A percentile compares a stretch with the other conserved stretches of the same genome.
Evolutionary conservation across 2,329 filamentous ascomycete species (phyloP).

Genomic region (Penicillium sp.): DNA sequence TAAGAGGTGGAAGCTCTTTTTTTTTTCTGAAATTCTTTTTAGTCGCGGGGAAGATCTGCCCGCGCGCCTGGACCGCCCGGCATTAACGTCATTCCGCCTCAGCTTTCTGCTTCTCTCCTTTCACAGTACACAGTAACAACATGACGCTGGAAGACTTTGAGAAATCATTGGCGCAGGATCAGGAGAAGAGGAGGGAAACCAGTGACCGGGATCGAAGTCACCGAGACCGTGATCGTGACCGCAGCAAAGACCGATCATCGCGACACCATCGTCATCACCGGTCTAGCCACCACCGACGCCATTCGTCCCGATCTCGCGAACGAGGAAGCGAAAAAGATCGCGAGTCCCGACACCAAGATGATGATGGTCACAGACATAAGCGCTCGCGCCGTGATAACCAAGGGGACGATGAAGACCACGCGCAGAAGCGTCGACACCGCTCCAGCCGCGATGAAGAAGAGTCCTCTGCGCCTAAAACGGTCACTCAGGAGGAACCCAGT

Average conservation of each 20-base stretch:
- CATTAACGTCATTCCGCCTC: conserved; percentile 35
- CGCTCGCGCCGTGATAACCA: conserved; percentile 61
- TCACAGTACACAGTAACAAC: conserved; percentile 11
- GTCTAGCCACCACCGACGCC: conserved; percentile 44
- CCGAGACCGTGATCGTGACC: conserved; percentile 39
- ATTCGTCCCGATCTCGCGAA: conserved; percentile 40
- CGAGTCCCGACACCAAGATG: conserved; percentile 47
- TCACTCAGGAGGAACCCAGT: conserved; percentile 42
- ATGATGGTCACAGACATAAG: conserved; percentile 64
- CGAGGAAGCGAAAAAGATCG: conserved; percentile 35
- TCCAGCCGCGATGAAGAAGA: conserved; percentile 48
- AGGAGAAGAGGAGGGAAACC: conserved; percentile 38
- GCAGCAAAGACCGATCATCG: conserved; percentile 41
- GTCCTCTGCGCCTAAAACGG: conserved; percentile 29
- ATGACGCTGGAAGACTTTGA: conserved; percentile 75
- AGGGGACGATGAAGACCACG: conserved; percentile 48
- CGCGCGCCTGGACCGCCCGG: conserved; percentile 29
- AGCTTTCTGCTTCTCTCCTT: conserved; percentile 21
- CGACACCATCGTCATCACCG: conserved; percentile 32
- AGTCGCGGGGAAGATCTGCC: conserved; percentile 31
- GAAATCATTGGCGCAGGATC: conserved; percentile 67
- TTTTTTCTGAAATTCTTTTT: conserved; percentile 29
- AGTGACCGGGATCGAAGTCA: conserved; percentile 38
- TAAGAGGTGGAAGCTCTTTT: conserved; percentile 18
- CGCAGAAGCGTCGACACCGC: conserved; percentile 49